These are phyloP conservation scores for Ophiostoma montium DNA, from an alignment of 2,329 filamentous ascomycete species.

Conservation along the genomic window DNA sequence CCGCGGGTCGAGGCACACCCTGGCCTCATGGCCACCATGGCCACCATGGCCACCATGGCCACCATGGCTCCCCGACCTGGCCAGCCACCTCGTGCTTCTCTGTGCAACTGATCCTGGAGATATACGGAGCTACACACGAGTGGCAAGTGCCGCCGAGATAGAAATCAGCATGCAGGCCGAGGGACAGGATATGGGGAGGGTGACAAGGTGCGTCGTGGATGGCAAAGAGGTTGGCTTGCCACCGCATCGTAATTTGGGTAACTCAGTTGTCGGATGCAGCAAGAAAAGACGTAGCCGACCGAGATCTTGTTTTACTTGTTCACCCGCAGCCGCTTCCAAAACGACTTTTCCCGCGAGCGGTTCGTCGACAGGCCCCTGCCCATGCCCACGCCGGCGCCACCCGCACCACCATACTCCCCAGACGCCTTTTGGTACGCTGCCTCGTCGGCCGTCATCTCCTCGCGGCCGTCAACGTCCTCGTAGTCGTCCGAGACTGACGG, in stretches of 20 bases:
- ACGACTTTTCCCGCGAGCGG: slow-evolving; percentile 12
- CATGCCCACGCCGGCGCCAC: not conserved
- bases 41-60: too few species aligned
- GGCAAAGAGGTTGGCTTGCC: not conserved
- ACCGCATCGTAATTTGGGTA: not conserved
- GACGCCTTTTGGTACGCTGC: slow-evolving; percentile 15
- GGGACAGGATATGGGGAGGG: too few species aligned
- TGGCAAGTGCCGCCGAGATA: too few species aligned
- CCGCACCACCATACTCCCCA: not conserved
- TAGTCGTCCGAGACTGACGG: slow-evolving; percentile 16
- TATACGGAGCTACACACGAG: too few species aligned
- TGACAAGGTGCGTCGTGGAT: not conserved
- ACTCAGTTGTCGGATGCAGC: not conserved
- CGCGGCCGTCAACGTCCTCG: slow-evolving; percentile 27
- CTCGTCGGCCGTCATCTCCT: slow-evolving; percentile 34
- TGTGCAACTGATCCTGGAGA: too few species aligned
- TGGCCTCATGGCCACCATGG: too few species aligned
- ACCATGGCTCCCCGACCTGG: too few species aligned
- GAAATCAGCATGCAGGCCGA: too few species aligned
- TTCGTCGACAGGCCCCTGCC: slow-evolving; percentile 2
- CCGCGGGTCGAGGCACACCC: not conserved
- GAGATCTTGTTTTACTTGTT: slow-evolving; percentile 10
- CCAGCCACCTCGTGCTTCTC: too few species aligned
- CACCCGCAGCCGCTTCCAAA: slow-evolving; percentile 17
- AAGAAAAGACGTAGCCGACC: not conserved